These are phyloP conservation scores for Phaeophleospora eucalypticola DNA, from an alignment of 2,329 filamentous ascomycete species.

Conservation along the genomic window DNA sequence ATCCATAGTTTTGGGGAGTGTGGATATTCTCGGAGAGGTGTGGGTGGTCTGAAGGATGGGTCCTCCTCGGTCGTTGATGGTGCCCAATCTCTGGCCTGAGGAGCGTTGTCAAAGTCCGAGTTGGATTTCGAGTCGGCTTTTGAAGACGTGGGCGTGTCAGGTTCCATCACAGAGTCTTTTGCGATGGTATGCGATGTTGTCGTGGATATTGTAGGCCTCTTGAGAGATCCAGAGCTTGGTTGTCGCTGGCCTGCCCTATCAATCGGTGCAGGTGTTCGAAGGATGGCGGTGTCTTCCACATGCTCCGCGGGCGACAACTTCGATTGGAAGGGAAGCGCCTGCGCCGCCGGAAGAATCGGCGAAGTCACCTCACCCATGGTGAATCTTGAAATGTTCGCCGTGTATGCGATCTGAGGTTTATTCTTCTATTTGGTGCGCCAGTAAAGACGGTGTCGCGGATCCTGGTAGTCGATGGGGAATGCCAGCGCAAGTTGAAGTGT, in stretches of 20 bases:
- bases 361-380: neutral
- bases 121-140: neutral
- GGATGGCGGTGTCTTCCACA: neutral
- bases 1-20: constrained; percentile 2
- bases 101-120: neutral
- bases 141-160: too few relatives aligned
- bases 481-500: too few relatives aligned
- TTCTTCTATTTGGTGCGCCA: too few relatives aligned
- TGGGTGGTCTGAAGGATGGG: neutral
- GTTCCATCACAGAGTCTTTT: too few relatives aligned
- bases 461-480: neutral
- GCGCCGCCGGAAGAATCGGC: neutral
- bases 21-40: neutral
- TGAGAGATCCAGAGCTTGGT: neutral
- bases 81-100: neutral
- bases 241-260: neutral
- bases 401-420: too few relatives aligned
- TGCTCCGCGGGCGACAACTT: neutral
- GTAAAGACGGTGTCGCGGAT: neutral
- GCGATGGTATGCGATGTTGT: too few relatives aligned
- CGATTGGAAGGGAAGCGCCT: neutral
- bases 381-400: too few relatives aligned
- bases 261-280: neutral
- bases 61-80: neutral
- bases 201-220: neutral